Conservation (phyloP, 441 rosid genomes). For the Geranium incanum region DNA sequence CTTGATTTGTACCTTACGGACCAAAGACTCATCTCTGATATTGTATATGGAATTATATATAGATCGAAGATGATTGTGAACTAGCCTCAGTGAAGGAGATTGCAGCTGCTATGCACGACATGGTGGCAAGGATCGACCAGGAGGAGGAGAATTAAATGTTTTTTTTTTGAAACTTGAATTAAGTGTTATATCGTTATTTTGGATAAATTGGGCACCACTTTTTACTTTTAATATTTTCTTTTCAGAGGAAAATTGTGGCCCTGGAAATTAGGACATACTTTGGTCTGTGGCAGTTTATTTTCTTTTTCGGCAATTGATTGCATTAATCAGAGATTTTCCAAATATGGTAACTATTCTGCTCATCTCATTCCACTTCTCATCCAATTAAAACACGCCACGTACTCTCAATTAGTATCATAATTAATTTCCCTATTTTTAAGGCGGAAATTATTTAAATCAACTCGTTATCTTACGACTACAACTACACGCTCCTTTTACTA, state of each 20-base stretch:
- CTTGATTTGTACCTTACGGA: not conserved
- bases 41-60: slow-evolving; percentile 21
- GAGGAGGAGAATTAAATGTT: not conserved
- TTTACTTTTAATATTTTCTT: not conserved
- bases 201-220: not conserved
- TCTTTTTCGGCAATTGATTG: not conserved
- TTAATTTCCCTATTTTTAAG: not conserved
- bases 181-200: not conserved
- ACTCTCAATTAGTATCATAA: no score
- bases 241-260: not conserved
- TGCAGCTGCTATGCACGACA: slow-evolving; percentile 59
- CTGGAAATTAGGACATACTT: not conserved
- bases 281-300: not conserved
- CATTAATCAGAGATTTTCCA: not conserved
- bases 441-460: no score
- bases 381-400: not conserved
- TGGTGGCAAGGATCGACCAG: slow-evolving; percentile 47
- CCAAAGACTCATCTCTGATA: not conserved
- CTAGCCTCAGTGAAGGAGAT: slow-evolving; percentile 73
- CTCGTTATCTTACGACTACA: no score
- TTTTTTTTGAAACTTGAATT: no score
- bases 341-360: not conserved
- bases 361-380: not conserved
- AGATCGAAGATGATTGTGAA: slow-evolving; percentile 84
- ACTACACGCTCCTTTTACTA: no score